phyloP scores from a whole-genome alignment of 2,329 filamentous ascomycete species.

The Diaporthe amygdali region DNA sequence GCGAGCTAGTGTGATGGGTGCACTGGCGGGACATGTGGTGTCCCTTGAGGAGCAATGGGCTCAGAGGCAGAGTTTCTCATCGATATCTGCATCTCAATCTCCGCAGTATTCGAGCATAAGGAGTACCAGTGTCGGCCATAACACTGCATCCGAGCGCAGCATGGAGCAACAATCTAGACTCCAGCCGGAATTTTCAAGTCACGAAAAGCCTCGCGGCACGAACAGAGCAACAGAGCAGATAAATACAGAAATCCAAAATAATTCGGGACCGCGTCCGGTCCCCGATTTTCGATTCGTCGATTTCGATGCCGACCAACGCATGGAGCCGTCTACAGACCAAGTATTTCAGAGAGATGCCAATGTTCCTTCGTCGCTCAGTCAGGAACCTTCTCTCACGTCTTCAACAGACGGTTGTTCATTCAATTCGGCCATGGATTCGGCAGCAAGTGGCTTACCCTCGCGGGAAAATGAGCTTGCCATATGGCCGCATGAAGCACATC shows the following conservation, averaged over 20 bases:
- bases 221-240: not conserved
- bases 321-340: constrained; percentile 11
- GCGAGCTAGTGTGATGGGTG: constrained; percentile 36
- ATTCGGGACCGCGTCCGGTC: not conserved
- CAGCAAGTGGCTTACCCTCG: constrained; percentile 9
- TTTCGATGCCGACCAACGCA: not conserved
- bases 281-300: not conserved
- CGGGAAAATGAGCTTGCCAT: constrained; percentile 4
- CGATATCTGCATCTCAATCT: constrained; percentile 4
- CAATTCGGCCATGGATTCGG: constrained; percentile 9
- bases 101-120: not conserved
- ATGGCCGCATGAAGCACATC: constrained; percentile 13
- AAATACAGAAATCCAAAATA: not conserved
- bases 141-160: not conserved
- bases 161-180: not conserved
- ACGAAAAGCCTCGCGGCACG: not conserved
- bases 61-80: not conserved
- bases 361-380: not conserved
- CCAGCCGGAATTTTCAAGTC: not conserved
- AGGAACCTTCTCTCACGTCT: constrained; percentile 6
- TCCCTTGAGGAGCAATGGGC: constrained; percentile 39
- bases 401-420: constrained; percentile 16
- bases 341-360: constrained; percentile 5
- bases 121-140: not conserved
- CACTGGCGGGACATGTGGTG: constrained; percentile 40